Conservation (phyloP, 2,329 filamentous ascomycete genomes). For the Aureobasidium sp. region DNA sequence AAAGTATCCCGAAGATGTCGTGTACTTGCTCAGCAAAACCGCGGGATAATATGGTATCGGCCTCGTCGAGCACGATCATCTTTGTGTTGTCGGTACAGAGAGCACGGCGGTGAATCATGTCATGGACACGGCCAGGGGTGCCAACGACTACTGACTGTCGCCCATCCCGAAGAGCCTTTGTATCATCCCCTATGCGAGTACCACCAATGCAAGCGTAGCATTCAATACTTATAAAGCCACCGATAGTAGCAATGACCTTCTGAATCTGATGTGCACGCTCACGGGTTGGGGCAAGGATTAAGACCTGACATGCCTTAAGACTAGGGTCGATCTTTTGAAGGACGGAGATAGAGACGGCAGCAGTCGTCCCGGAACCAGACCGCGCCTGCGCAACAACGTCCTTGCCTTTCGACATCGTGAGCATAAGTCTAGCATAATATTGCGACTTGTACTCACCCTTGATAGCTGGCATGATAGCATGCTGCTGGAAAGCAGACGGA, state of each 20-base stretch:
- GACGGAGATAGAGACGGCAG: conserved; percentile 99
- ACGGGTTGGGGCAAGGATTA: conserved; percentile 98
- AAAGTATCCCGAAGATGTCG: conserved; percentile 99
- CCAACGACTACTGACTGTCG: conserved; percentile 93
- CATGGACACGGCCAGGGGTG: conserved; percentile 97
- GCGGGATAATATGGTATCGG: conserved; percentile 99
- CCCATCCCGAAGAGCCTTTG: conserved; percentile 96
- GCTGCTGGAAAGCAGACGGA: conserved; percentile 99
- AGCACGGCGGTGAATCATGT: conserved; percentile 99
- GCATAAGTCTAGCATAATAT: conserved; percentile 22
- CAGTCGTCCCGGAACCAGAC: conserved; percentile 99
- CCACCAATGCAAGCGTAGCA: conserved; percentile 99
- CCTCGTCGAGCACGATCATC: conserved; percentile 99
- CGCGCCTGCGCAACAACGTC: conserved; percentile 99
- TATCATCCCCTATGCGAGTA: conserved; percentile 98
- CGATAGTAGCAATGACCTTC: conserved; percentile 98
- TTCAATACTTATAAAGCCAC: conserved; percentile 99
- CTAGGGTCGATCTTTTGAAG: conserved; percentile 98
- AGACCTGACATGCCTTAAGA: conserved; percentile 95
- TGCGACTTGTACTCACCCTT: conserved; percentile 74
- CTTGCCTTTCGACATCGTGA: conserved; percentile 66
- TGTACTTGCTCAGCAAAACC: conserved; percentile 99
- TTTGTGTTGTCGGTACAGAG: conserved; percentile 99
- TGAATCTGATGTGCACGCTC: conserved; percentile 99
- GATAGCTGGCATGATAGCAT: conserved; percentile 99